Evolutionary conservation across 805 yeast genomes (phyloP), one percentile per base, ranked within the genome.

Genomic region (Kodamaea hsintzibuensis): DNA sequence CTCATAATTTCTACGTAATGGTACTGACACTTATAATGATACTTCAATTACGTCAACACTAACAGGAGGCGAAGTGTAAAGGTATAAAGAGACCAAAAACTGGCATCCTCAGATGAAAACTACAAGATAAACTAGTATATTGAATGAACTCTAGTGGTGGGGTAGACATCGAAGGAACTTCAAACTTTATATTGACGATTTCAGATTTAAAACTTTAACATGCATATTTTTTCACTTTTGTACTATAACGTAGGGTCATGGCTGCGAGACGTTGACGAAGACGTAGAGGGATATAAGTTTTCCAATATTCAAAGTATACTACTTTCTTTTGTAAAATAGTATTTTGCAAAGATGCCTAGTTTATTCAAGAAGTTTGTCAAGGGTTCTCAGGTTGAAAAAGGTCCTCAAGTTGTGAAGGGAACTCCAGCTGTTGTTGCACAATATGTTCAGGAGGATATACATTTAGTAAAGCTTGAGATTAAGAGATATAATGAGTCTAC

Each of bases 391-490:
- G 48, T 52, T 17, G 55, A n/a, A n/a, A n/a, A 7, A 14, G 12
- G 18, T n/a, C 49, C 46, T 9, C 55, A 49, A 19, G 48, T 52
- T 17, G 55, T 57, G 3, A 37, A 39, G 27, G 60, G 60, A 1
- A 52, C 65, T n/a, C 64, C 68, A 2, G 57, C 53, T 18, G 59
- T 46, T 13, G 54, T 66, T 7, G 61, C 60, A 19, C 60, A 62
- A 39, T 60, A 59, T 45, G 64, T 68, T 7, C 57, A 61, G 37
- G 55, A 63, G 37, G 72, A 68, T 52, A 64, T 68, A 10, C 55
- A 56, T 10, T 47, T 49, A 2, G 58, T 62, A 1, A 59, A 63
- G 49, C 55, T 47, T n/a, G 67, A 68, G 44, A 60, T 69, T 8
- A 63, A 60, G 39, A 53, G 53, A 37, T 63, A 61, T 40, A 64